Evolutionary conservation across 73 alveolate species (phyloP).

Genomic region (Paramecium pentaurelia): DNA sequence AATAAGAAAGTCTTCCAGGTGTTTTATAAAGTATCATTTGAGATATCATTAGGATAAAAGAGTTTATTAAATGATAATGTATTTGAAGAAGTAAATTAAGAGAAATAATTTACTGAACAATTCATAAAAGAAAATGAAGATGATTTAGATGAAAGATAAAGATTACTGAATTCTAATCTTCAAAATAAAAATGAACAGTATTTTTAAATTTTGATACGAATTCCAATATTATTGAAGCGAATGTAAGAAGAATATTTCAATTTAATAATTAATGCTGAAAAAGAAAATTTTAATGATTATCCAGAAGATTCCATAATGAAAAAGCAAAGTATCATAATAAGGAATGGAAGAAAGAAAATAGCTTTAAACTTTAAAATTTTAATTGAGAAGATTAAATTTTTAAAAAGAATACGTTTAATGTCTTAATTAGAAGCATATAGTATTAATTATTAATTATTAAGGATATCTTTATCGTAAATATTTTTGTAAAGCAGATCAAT

Average conservation of each 20-base stretch:
- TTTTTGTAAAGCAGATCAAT: not conserved
- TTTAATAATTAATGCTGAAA: not conserved
- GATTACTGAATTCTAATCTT: not conserved
- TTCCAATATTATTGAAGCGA: not conserved
- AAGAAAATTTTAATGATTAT: not conserved
- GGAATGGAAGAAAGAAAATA: not conserved
- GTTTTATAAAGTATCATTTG: not conserved
- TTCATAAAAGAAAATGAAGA: not conserved
- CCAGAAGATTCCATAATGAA: not conserved
- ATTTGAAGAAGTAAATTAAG: not conserved
- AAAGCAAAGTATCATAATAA: not conserved
- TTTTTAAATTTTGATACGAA: not conserved
- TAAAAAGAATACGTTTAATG: not conserved
- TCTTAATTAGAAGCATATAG: not conserved
- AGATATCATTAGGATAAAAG: not conserved
- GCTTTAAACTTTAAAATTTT: not conserved
- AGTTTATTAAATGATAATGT: not conserved
- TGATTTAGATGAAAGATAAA: not conserved
- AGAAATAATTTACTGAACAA: not conserved
- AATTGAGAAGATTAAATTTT: not conserved
- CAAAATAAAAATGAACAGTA: not conserved
- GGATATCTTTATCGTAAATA: not conserved
- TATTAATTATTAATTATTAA: not conserved
- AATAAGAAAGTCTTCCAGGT: not conserved
- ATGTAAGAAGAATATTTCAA: not conserved